Evolutionary conservation across 169 alveolate genomes (phyloP).

Genomic region (Plasmodium reichenowi): DNA sequence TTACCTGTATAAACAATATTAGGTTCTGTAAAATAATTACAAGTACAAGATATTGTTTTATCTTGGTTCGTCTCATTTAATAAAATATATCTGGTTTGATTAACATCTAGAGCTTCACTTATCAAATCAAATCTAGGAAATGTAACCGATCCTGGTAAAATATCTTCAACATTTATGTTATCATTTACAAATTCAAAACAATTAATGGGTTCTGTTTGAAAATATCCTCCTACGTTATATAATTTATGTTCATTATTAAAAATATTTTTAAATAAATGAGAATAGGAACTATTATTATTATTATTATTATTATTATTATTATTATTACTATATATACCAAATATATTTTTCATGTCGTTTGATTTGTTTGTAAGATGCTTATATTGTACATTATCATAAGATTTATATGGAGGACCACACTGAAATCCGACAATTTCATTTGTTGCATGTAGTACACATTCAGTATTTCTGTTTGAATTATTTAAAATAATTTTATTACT

Average conservation of each 20-base stretch:
- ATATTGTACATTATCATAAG: no score
- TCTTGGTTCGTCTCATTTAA: conserved; percentile 1
- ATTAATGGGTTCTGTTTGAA: conserved; percentile 34
- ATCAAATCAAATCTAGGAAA: conserved; percentile 27
- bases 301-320: neutral
- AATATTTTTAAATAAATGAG: no score
- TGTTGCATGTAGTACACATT: conserved; percentile 30
- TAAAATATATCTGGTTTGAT: conserved; percentile 50
- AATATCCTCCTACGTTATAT: conserved; percentile 7
- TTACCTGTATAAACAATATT: conserved; percentile 33
- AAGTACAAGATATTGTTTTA: conserved; percentile 22
- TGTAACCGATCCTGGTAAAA: conserved; percentile 13
- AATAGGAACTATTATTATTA: neutral
- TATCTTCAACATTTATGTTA: conserved; percentile 7
- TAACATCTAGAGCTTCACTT: neutral
- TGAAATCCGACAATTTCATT: conserved; percentile 68
- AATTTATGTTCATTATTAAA: no score
- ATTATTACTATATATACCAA: neutral
- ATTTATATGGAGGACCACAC: conserved; percentile 65
- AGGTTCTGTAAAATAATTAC: conserved; percentile 29
- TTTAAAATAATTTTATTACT: conserved; percentile 22
- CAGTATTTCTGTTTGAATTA: conserved; percentile 16
- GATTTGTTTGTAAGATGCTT: neutral
- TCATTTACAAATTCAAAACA: conserved; percentile 65
- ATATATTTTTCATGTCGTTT: no score